Evolutionary conservation across 225 moss, liverwort and hornwort species (phyloP).

Genomic region (Polytrichum commune): DNA sequence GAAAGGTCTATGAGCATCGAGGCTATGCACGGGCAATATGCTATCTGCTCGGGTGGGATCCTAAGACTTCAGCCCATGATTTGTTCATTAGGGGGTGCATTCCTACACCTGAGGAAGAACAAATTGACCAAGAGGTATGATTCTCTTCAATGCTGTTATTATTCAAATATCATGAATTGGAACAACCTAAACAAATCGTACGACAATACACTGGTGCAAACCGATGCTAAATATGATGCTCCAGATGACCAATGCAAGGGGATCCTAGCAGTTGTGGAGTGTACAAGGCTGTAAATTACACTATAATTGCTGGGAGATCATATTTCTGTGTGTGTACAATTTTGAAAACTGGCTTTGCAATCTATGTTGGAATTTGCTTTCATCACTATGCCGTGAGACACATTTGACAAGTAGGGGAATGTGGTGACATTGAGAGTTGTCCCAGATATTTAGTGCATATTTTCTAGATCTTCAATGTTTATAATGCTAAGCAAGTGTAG

Average conservation of each 20-base stretch:
- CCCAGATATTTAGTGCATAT: too few relatives aligned
- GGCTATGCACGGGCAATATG: conserved; percentile 51
- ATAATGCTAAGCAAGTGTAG: too few relatives aligned
- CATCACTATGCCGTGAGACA: too few relatives aligned
- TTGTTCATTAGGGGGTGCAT: conserved; percentile 16
- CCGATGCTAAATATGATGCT: neutral
- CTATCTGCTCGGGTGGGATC: conserved; percentile 48
- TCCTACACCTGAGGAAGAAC: conserved; percentile 9
- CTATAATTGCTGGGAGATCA: neutral
- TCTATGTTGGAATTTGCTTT: too few relatives aligned
- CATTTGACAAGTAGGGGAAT: too few relatives aligned
- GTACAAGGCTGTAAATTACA: neutral
- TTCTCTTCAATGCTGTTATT: neutral
- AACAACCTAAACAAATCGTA: too few relatives aligned
- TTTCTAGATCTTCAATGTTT: too few relatives aligned
- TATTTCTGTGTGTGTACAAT: too few relatives aligned
- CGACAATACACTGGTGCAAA: neutral
- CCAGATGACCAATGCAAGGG: neutral
- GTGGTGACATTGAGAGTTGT: too few relatives aligned
- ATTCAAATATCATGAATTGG: too few relatives aligned
- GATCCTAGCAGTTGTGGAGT: neutral
- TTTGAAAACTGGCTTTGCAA: too few relatives aligned
- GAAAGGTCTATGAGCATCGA: conserved; percentile 42
- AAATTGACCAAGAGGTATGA: conserved; percentile 10
- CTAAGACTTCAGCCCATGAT: conserved; percentile 4